A percentile compares a stretch with the other conserved stretches of the same genome.
phyloP scores from a whole-genome alignment of 106 monocot genomes.

The Acanthochlamys bracteata region DNA sequence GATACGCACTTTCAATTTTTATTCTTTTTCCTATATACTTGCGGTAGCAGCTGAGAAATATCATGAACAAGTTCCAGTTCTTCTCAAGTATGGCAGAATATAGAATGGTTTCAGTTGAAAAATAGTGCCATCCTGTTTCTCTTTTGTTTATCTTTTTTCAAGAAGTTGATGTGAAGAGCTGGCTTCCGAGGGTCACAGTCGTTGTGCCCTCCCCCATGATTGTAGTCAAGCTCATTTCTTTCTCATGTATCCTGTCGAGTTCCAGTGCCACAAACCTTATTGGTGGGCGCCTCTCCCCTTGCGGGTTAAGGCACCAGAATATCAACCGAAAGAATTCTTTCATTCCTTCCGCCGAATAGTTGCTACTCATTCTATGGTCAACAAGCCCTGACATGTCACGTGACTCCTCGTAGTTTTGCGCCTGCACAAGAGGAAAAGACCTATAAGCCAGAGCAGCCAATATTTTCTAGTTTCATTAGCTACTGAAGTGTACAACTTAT shows the following conservation, averaged over 20 bases:
- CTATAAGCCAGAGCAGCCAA: background rate
- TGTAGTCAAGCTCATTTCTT: conserved; percentile 76
- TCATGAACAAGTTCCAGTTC: no score
- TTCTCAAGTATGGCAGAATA: no score
- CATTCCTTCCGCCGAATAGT: conserved; percentile 72
- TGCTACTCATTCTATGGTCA: conserved; percentile 62
- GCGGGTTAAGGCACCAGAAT: conserved; percentile 50
- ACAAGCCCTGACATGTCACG: conserved; percentile 28
- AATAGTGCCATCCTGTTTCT: background rate
- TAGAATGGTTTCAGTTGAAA: background rate
- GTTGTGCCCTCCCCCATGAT: conserved; percentile 79
- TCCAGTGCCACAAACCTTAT: conserved; percentile 58
- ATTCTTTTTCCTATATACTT: no score
- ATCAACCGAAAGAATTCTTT: conserved; percentile 51
- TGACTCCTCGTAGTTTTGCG: conserved; percentile 48
- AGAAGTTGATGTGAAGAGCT: conserved; percentile 45
- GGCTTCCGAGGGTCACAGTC: conserved; percentile 77
- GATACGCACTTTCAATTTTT: no score
- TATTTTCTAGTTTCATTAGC: background rate
- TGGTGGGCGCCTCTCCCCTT: conserved; percentile 36
- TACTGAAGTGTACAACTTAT: no score
- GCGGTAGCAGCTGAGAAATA: no score
- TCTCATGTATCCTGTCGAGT: conserved; percentile 62
- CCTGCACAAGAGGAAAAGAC: conserved; percentile 32
- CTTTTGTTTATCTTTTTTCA: background rate